These are phyloP conservation scores for Eucalyptus rudis DNA, from an alignment of 345 rosid species.

Conservation along the genomic window DNA sequence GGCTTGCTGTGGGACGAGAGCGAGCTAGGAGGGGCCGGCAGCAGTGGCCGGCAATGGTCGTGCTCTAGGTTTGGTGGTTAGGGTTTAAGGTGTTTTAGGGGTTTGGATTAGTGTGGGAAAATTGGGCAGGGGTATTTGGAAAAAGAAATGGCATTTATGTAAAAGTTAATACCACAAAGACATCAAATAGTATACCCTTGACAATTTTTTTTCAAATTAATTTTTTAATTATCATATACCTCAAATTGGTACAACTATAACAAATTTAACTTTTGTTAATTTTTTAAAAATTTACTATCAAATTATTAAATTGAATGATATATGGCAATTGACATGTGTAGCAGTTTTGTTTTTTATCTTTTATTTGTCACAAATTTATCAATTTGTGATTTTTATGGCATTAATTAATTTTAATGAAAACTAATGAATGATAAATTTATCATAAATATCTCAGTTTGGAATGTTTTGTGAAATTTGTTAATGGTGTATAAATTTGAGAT, in stretches of 20 bases:
- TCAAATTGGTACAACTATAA: neutral
- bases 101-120: neutral
- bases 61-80: neutral
- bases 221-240: no score
- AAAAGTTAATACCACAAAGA: no score
- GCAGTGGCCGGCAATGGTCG: neutral
- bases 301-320: no score
- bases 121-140: neutral
- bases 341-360: no score
- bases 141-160: neutral
- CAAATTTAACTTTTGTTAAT: neutral
- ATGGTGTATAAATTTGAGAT: no score
- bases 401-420: no score
- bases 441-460: no score
- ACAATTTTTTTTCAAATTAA: fast-evolving
- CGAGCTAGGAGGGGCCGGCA: neutral
- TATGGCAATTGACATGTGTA: no score
- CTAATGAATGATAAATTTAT: no score
- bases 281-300: no score
- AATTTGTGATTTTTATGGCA: no score
- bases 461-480: no score
- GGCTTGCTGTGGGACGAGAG: neutral
- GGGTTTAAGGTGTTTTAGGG: neutral
- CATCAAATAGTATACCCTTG: fast-evolving
- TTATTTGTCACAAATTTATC: fast-evolving